Base-by-base conservation (phyloP, 768 basidiomycete species). In the Tylopilus balloui region DNA sequence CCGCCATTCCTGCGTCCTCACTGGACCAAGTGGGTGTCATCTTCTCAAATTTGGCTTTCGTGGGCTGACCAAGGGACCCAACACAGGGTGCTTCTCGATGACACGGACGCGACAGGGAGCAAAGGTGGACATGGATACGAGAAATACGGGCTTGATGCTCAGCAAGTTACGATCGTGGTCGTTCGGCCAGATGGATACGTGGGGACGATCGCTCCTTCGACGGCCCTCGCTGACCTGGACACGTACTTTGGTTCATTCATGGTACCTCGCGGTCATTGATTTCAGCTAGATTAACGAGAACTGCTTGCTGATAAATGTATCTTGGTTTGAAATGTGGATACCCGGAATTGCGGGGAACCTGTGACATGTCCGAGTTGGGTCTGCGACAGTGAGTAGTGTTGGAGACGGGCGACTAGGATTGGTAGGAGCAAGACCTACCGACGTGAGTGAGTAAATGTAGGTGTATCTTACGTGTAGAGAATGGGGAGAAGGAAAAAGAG, bases 161-260 rank as follows among this genome's bases (percentile, higher is more conserved):
- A 47, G 4, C 57, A 52, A 19, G 60, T 69, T 6, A 65, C 70
- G 28, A 40, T 73, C 7, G 69, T 71, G 19, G 55, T 74, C 10
- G 55, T 73, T 36, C 68, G 72, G 10, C 72, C 73, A 5, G 72
- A 74, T 48, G 71, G 73, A 29, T 73, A 71, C 47, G 64, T 73
- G 2, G 72, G 72, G 14, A 59, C 62, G 36, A 48, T 74, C 23
- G 62, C 57, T n/a, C 63, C 68, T 12, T 60, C 67, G 19, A 53
- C 38, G 17, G 56, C 48, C 14, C 11, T 61, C 31, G 45, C 36
- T 4, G 70, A 73, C n/a, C 39, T 86, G 38, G 66, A 72, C 27
- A 19, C 20, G 1, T 86, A 85, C 56, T 79, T 86, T 32, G 57
- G 61, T 1, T 59, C 61, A 1, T 83, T 85, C 57, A 64, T 76